These are phyloP conservation scores for Trypanosoma caninum DNA, from an alignment of 208 protist species.

Conservation along the genomic window DNA sequence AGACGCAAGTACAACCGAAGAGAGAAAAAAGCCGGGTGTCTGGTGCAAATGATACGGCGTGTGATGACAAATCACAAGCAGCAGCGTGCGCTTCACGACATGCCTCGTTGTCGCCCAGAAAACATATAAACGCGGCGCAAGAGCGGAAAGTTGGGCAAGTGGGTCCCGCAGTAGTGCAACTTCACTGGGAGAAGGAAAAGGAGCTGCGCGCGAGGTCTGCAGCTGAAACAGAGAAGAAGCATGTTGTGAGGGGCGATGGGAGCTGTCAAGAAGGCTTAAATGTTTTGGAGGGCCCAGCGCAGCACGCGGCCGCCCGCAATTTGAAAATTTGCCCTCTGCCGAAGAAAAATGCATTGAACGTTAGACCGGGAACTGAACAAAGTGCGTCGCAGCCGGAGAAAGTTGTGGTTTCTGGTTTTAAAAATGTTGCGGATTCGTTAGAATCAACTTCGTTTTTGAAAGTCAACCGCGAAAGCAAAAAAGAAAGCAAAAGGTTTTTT, in stretches of 20 bases:
- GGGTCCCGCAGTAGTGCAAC: background rate
- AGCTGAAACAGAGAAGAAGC: background rate
- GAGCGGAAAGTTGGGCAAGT: constrained; percentile 10
- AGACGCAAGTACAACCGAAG: too few species aligned
- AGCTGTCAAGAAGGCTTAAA: background rate
- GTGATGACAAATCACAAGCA: too few species aligned
- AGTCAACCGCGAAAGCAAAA: too few species aligned
- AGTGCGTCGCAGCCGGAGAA: constrained; percentile 3
- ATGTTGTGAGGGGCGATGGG: constrained; percentile 6
- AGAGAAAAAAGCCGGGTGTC: too few species aligned
- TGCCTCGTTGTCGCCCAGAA: background rate
- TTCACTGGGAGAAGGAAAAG: background rate
- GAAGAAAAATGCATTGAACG: constrained; percentile 13
- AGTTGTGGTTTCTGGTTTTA: too few species aligned
- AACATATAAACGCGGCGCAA: constrained; percentile 10
- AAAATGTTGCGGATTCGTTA: too few species aligned
- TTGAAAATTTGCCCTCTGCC: background rate
- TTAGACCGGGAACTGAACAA: constrained; percentile 21
- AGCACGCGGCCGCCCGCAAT: constrained; percentile 5
- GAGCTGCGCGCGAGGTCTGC: background rate
- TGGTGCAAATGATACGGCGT: too few species aligned
- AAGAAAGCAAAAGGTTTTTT: too few species aligned
- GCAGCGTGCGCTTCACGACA: background rate
- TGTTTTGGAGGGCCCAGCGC: background rate
- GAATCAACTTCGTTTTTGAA: too few species aligned